These are phyloP conservation scores for Fraxinus sp. DNA, from an alignment of 305 asterid species.

Conservation along the genomic window DNA sequence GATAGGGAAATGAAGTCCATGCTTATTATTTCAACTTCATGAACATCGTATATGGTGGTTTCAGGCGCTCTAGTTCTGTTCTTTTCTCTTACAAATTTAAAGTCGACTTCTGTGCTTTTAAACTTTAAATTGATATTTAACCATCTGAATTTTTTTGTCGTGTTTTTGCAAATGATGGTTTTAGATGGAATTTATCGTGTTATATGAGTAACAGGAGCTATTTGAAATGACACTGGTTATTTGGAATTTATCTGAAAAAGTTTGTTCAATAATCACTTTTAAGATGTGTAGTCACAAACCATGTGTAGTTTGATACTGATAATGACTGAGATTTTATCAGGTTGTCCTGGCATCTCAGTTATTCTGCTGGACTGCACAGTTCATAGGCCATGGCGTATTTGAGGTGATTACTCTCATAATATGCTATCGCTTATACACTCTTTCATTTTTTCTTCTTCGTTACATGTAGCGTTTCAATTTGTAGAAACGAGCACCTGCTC, in stretches of 20 bases:
- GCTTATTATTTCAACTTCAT: not conserved
- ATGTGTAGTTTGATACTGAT: conserved; percentile 2
- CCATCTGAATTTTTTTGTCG: not conserved
- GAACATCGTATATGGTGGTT: not conserved
- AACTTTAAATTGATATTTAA: not conserved
- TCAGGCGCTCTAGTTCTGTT: not conserved
- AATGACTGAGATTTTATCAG: conserved; percentile 36
- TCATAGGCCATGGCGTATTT: conserved; percentile 90
- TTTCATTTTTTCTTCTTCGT: not conserved
- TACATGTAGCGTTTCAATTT: conserved; percentile 6
- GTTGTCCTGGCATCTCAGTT: conserved; percentile 77
- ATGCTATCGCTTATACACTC: not conserved
- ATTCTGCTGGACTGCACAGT: conserved; percentile 92
- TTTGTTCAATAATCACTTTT: no score
- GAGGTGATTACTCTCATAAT: conserved; percentile 51
- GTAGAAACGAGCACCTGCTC: conserved; percentile 97
- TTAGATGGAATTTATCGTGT: not conserved
- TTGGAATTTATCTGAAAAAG: not conserved
- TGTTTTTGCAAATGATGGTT: not conserved
- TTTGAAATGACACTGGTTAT: not conserved
- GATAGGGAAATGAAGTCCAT: not conserved
- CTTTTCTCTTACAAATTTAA: not conserved
- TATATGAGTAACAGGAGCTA: not conserved
- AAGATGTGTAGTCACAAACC: not conserved
- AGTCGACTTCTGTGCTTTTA: not conserved